These are phyloP conservation scores for Fusarium pininemorale DNA, from an alignment of 2,329 filamentous ascomycete genomes.

Conservation along the genomic window DNA sequence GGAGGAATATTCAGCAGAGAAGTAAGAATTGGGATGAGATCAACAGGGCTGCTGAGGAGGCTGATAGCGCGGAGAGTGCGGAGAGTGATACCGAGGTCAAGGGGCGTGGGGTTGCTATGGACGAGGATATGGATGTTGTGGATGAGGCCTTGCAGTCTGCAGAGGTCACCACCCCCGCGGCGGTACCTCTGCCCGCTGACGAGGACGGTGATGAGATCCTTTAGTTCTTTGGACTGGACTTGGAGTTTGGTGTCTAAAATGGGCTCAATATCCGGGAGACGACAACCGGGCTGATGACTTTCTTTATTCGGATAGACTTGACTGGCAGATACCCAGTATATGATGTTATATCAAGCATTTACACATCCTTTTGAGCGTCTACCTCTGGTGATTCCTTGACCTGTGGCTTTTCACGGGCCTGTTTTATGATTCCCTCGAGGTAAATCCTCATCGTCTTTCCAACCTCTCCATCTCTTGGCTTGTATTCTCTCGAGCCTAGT, in stretches of 20 bases:
- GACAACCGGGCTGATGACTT: slow-evolving; percentile 25
- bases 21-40: slow-evolving; percentile 67
- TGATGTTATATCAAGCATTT: slow-evolving; percentile 22
- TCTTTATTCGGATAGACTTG: slow-evolving; percentile 30
- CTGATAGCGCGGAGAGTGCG: neutral
- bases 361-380: neutral
- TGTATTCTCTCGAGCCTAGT: slow-evolving; percentile 55
- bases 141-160: neutral
- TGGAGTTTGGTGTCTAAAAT: slow-evolving; percentile 45
- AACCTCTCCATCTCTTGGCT: slow-evolving; percentile 55
- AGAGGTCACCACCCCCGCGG: neutral
- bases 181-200: slow-evolving; percentile 29
- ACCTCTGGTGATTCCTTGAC: neutral
- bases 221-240: slow-evolving; percentile 29
- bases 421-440: slow-evolving; percentile 50
- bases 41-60: slow-evolving; percentile 53
- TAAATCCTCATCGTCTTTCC: slow-evolving; percentile 55
- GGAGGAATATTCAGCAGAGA: slow-evolving; percentile 58
- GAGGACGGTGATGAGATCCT: slow-evolving; percentile 49
- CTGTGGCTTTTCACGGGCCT: neutral
- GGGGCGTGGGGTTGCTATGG: slow-evolving; percentile 45
- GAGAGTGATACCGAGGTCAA: slow-evolving; percentile 20
- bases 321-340: slow-evolving; percentile 37
- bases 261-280: slow-evolving; percentile 25
- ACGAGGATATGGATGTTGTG: slow-evolving; percentile 49